Evolutionary conservation across 805 yeast species (phyloP).

Genomic region (Danielia reshetovae): DNA sequence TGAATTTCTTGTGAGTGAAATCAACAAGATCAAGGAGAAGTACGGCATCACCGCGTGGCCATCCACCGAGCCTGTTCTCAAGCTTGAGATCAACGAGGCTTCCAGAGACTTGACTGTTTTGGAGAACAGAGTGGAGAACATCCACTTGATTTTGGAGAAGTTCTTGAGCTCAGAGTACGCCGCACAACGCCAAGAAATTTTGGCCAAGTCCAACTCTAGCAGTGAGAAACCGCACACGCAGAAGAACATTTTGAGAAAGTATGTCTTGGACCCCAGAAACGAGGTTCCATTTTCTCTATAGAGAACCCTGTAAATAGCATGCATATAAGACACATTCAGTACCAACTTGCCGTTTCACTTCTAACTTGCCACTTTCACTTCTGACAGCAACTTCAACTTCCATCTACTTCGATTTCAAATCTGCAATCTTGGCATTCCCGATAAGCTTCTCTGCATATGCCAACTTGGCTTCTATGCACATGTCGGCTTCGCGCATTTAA

Average conservation of each 20-base stretch:
- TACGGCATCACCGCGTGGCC: conserved; percentile 41
- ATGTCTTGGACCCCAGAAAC: conserved; percentile 36
- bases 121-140: conserved; percentile 26
- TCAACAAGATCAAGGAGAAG: conserved; percentile 34
- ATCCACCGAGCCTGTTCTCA: conserved; percentile 34
- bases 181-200: conserved; percentile 19
- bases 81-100: conserved; percentile 26
- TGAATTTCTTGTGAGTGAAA: conserved; percentile 24
- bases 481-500: too few relatives aligned
- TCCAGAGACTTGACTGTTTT: conserved; percentile 24
- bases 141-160: conserved; percentile 39
- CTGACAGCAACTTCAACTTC: too few relatives aligned
- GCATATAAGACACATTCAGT: too few relatives aligned
- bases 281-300: conserved; percentile 12
- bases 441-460: too few relatives aligned
- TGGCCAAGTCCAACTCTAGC: conserved; percentile 26
- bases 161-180: conserved; percentile 28
- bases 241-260: conserved; percentile 72
- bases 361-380: too few relatives aligned
- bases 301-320: conserved; percentile 6
- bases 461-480: too few relatives aligned
- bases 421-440: too few relatives aligned
- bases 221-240: conserved; percentile 48
- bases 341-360: too few relatives aligned
- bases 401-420: too few relatives aligned